Base-by-base conservation (phyloP, 2,329 filamentous ascomycete genomes). In the Venturia pyrina region DNA sequence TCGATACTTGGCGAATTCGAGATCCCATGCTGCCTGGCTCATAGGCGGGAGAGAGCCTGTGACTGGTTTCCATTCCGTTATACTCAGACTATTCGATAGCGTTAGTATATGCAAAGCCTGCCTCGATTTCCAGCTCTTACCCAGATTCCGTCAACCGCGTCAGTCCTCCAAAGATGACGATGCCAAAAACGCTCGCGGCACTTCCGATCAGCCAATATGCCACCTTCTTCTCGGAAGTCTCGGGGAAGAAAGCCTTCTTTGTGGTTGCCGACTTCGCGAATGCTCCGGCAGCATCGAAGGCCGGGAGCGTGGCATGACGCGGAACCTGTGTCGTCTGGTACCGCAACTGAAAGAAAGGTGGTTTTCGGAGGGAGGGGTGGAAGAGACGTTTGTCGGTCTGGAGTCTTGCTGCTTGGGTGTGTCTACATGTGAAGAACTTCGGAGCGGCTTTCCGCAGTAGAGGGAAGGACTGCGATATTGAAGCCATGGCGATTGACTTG, bases 51-150 rank as follows among this genome's bases (percentile, higher is more conserved):
- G 80, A 19, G 92, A 93, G 70, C 95, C 95, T 11, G 95, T 98
- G 56, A 99, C 93, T 62, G 95, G 95, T 70, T 88, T 89, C 95
- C 95, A 99, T 89, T 99, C 95, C 69, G 95, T 99, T 72, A 99
- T 99, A 75, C 93, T 97, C 70, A 99, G 83, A 59, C 93, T 96
- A 70, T 68, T 70, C 66, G 71, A 72, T 60, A n/a, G 62, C 65
- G 43, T 46, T 37, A 44, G 48, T 68, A n/a, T 21, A 59, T n/a
- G 60, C 32, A 6, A 46, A 13, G 24, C 28, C 34, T 57, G 66
- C 32, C 40, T 19, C 7, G 11, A n/a, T 34, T 17, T 13, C 37
- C 34, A 41, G 7, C 24, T 24, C 64, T 46, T 65, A 96, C 92
- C 92, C 95, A 70, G 95, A 99, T 79, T 99, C 95, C 4, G 95